Conservation (phyloP, 176 grass and related monocot genomes). For the Ensete ventricosum region DNA sequence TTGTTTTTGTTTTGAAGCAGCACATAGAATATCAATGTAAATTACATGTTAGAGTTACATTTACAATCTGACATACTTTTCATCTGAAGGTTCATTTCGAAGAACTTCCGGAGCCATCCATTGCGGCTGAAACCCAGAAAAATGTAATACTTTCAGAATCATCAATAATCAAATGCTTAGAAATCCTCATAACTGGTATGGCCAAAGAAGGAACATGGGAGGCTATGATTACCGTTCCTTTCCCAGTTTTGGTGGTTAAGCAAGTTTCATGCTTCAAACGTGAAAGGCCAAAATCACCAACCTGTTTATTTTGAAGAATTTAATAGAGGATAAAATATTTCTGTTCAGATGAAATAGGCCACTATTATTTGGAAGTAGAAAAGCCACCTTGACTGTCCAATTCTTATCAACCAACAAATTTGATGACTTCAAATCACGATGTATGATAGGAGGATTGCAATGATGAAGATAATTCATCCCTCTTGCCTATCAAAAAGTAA, state of each 20-base stretch:
- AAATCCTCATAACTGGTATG: neutral
- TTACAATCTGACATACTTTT: constrained; percentile 44
- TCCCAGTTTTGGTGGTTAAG: constrained; percentile 86
- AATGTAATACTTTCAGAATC: neutral
- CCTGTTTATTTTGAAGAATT: constrained; percentile 34
- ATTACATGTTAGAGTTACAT: neutral
- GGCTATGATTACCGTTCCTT: constrained; percentile 64
- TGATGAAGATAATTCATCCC: constrained; percentile 99
- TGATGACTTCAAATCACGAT: constrained; percentile 96
- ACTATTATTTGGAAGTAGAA: constrained; percentile 21
- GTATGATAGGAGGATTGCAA: constrained; percentile 76
- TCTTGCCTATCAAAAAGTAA: constrained; percentile 48
- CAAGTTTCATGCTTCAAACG: constrained; percentile 88
- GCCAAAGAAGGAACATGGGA: neutral
- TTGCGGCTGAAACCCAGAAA: constrained; percentile 51
- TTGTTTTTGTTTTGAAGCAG: neutral
- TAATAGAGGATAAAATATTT: constrained; percentile 14
- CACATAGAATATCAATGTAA: neutral
- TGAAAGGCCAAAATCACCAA: constrained; percentile 98
- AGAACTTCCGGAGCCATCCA: constrained; percentile 99
- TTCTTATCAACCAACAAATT: constrained; percentile 99
- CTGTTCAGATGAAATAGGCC: neutral
- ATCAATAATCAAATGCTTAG: neutral
- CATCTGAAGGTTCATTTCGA: constrained; percentile 90
- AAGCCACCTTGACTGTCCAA: constrained; percentile 86